These are phyloP conservation scores for Kuraishia floccosa DNA, from an alignment of 805 yeast genomes.

Conservation along the genomic window DNA sequence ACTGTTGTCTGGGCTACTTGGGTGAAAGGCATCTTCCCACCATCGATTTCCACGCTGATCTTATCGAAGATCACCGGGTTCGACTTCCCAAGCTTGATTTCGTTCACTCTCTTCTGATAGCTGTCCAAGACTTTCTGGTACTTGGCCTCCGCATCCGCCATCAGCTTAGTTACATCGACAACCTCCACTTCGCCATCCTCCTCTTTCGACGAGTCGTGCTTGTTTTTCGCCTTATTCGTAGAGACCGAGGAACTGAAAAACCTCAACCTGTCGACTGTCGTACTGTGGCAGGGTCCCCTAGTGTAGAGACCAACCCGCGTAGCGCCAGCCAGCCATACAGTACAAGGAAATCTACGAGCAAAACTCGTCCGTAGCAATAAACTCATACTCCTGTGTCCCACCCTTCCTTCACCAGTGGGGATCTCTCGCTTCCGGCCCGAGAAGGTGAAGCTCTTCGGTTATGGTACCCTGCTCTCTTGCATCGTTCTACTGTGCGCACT, in stretches of 20 bases:
- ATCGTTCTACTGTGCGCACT: too few relatives aligned
- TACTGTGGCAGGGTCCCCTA: too few relatives aligned
- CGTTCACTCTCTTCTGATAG: conserved; percentile 46
- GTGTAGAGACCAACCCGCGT: too few relatives aligned
- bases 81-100: conserved; percentile 58
- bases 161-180: conserved; percentile 19
- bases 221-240: conserved; percentile 5
- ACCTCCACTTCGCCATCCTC: conserved; percentile 11
- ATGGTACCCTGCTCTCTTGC: too few relatives aligned
- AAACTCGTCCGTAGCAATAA: too few relatives aligned
- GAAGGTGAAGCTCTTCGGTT: too few relatives aligned
- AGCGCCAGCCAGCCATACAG: too few relatives aligned
- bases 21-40: conserved; percentile 38
- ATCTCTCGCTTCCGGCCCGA: too few relatives aligned
- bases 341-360: too few relatives aligned
- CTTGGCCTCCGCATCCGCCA: conserved; percentile 23
- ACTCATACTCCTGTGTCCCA: too few relatives aligned
- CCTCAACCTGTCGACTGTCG: too few relatives aligned
- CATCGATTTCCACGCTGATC: conserved; percentile 36
- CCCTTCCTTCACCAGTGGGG: too few relatives aligned
- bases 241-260: background rate
- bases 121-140: conserved; percentile 37
- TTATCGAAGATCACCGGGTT: conserved; percentile 57
- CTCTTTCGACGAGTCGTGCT: conserved; percentile 3
- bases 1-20: conserved; percentile 61